phyloP scores from a whole-genome alignment of 2,329 filamentous ascomycete species.

The Diaporthe ilicicola region DNA sequence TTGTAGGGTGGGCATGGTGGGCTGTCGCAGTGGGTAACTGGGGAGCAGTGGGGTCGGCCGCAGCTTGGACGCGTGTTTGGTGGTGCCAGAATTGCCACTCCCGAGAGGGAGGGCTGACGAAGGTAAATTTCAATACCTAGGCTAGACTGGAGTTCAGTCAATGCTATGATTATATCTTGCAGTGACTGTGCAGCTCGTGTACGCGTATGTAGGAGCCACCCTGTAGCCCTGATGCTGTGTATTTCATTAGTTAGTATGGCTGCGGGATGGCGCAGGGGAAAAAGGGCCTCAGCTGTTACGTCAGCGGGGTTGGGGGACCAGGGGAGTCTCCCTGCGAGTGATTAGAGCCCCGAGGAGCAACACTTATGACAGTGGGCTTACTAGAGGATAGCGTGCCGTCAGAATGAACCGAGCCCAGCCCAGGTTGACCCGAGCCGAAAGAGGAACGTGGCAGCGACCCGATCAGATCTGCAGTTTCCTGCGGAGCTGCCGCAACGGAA shows the following conservation, averaged over 20 bases:
- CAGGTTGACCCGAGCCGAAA: constrained; percentile 7
- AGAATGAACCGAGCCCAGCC: background rate
- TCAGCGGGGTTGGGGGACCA: constrained; percentile 18
- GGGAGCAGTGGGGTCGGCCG: background rate
- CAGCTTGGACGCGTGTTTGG: constrained; percentile 11
- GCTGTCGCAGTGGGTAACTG: background rate
- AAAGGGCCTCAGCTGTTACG: constrained; percentile 5
- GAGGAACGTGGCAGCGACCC: background rate
- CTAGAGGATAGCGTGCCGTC: background rate
- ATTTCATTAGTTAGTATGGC: too few relatives aligned
- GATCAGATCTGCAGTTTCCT: constrained; percentile 14
- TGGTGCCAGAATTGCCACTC: constrained; percentile 5
- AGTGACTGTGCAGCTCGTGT: background rate
- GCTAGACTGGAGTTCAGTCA: background rate
- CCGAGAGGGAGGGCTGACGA: background rate
- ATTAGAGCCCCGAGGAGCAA: background rate
- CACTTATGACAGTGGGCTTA: background rate
- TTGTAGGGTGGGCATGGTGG: background rate
- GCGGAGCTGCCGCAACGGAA: constrained; percentile 22
- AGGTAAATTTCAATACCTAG: too few relatives aligned
- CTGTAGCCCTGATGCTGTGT: background rate
- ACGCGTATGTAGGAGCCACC: background rate
- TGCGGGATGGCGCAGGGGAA: background rate
- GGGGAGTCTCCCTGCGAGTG: background rate
- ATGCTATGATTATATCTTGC: constrained; percentile 4